Evolutionary conservation across 2,329 filamentous ascomycete species (phyloP), one percentile per base, ranked within the genome.

Genomic region (Chaetomiaceae sp.): DNA sequence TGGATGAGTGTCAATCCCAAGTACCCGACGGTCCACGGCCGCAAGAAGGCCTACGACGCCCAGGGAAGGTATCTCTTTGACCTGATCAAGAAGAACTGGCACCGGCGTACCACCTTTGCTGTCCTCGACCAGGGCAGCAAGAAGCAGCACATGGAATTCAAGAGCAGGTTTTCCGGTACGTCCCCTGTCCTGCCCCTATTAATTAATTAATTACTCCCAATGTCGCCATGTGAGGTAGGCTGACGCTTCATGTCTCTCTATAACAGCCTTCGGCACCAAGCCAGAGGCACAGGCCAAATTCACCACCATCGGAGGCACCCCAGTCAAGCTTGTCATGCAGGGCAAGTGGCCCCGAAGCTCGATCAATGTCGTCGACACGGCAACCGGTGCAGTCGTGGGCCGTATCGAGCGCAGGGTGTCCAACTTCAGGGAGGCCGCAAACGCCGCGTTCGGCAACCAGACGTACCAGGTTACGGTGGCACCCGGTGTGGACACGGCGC

Each of bases 401-500:
- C 69, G 72, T 39, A 84, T 89, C 61, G 71, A 78, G 54, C 77
- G 84, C 55, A 79, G 80, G 62, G 66, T 83, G 33, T 71, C 84
- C 53, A 84, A 77, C 59, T 73, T 72, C 31, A 72, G 81, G 29
- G 8, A 31, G 27, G 3, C 8, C 27, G 4, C 8, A 31, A 76
- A 87, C 61, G 64, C 85, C 2, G 65, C 86, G 22, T 78, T 77
- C 37, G 79, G 76, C 9, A 76, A 84, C 69, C 83, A 88, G 69
- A 85, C 83, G 4, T 89, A 89, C 59, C 78, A 74, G 1, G 74
- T 89, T 5, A 75, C 75, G 0, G 75, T 88, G 6, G 83, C 83
- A 1, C 82, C 84, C 0, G 80, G 80, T 15, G 80, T 87, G 6
- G 85, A 89, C 63, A 75, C 86, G 68, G 78, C 82, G 4, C 63